phyloP scores from a whole-genome alignment of 1,284 basidiomycete species.

The Cryptococcus floricola region DNA sequence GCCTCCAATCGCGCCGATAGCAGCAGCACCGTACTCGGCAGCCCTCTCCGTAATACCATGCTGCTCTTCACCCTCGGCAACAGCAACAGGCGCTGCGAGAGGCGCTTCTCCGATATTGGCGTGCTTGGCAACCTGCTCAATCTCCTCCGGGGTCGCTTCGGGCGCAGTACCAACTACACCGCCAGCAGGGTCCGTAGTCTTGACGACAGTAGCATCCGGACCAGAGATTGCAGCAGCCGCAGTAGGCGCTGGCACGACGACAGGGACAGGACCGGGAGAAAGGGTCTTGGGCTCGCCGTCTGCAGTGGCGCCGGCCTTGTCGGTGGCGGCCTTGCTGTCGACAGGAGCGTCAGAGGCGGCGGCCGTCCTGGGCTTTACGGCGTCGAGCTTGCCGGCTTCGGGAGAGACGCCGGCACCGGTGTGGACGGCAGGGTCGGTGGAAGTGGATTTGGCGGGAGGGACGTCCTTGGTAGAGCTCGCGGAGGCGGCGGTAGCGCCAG shows the following conservation, averaged over 20 bases:
- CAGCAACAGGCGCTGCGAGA: not conserved
- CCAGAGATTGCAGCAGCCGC: not conserved
- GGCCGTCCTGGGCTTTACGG: not conserved
- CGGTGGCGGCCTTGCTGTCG: not conserved
- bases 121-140: conserved; percentile 29
- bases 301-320: not conserved
- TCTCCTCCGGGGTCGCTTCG: conserved; percentile 9
- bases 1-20: conserved; percentile 30
- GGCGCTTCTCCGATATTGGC: conserved; percentile 32
- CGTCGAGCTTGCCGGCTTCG: not conserved
- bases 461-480: not conserved
- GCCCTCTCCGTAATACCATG: conserved; percentile 22
- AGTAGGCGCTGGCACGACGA: not conserved
- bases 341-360: not conserved
- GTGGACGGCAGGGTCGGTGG: no score
- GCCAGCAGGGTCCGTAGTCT: conserved; percentile 4
- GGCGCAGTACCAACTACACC: conserved; percentile 4
- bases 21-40: conserved; percentile 25
- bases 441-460: no score
- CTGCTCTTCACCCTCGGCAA: conserved; percentile 8
- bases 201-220: not conserved
- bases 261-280: conserved; percentile 2
- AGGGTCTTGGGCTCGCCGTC: not conserved
- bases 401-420: not conserved
- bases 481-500: not conserved